Conservation (phyloP, 2,329 filamentous ascomycete genomes). For the Colletotrichum sublineola region DNA sequence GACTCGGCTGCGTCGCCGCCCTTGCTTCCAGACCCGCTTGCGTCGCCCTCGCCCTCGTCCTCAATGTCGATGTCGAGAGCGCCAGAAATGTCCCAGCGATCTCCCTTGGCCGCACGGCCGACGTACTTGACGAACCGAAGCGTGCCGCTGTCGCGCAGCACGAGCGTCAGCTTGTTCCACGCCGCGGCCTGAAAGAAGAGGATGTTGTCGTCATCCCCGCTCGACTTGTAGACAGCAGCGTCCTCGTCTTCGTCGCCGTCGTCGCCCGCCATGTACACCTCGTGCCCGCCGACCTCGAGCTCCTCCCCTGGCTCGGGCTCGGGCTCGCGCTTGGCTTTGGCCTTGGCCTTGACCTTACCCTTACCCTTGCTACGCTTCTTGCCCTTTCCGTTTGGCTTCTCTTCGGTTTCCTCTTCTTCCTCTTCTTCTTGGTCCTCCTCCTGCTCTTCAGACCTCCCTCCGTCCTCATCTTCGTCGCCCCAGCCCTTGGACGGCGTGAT, state of each 20-base stretch:
- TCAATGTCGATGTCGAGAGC: slow-evolving; percentile 75
- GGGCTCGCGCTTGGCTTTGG: slow-evolving; percentile 35
- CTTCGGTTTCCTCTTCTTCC: slow-evolving; percentile 55
- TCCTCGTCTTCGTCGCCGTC: slow-evolving; percentile 73
- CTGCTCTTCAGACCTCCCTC: slow-evolving; percentile 61
- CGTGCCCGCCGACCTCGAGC: slow-evolving; percentile 75
- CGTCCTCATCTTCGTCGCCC: slow-evolving; percentile 77
- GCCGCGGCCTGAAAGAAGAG: slow-evolving; percentile 73
- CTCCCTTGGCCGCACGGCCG: slow-evolving; percentile 82
- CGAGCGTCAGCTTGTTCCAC: slow-evolving; percentile 95
- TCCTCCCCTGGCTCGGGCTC: slow-evolving; percentile 46
- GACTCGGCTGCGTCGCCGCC: slow-evolving; percentile 49
- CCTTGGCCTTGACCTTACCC: slow-evolving; percentile 45
- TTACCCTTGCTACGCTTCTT: slow-evolving; percentile 52
- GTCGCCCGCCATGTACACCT: slow-evolving; percentile 94
- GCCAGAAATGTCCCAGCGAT: slow-evolving; percentile 91
- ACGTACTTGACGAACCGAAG: slow-evolving; percentile 98
- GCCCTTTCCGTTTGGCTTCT: slow-evolving; percentile 49
- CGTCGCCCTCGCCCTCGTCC: slow-evolving; percentile 62
- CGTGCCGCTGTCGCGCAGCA: slow-evolving; percentile 86
- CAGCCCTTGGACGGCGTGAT: slow-evolving; percentile 89
- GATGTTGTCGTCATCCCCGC: slow-evolving; percentile 80
- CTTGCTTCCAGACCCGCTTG: slow-evolving; percentile 46
- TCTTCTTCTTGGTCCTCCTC: slow-evolving; percentile 55
- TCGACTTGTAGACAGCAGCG: slow-evolving; percentile 88